Percentiles rank a stretch among this genome's conserved stretches.
These are phyloP conservation scores for Suhomyces kilbournensis DNA, from an alignment of 805 yeast species.

Conservation along the genomic window DNA sequence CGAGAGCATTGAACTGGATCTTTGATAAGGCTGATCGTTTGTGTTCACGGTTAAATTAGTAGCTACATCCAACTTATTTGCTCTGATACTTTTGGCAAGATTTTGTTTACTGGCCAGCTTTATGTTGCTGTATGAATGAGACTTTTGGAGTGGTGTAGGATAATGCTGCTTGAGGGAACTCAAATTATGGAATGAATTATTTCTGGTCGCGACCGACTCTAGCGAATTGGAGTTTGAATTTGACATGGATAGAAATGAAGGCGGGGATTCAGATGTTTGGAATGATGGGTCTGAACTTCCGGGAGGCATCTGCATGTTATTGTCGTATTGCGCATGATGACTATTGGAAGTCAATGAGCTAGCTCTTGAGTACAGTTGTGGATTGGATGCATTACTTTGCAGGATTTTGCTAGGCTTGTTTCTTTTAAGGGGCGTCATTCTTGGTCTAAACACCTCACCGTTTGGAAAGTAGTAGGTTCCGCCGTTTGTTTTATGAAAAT, in stretches of 20 bases:
- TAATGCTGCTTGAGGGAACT: conserved; percentile 3
- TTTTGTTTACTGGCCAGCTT: conserved; percentile 15
- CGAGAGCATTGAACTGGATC: background rate
- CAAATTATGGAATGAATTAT: background rate
- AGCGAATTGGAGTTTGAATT: conserved; percentile 1
- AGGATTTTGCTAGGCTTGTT: conserved; percentile 34
- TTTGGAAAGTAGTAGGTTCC: conserved; percentile 47
- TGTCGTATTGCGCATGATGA: background rate
- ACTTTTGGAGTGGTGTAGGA: conserved; percentile 1
- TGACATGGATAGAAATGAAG: conserved; percentile 1
- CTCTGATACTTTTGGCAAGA: conserved; percentile 21
- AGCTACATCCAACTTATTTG: conserved; percentile 23
- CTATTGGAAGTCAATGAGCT: background rate
- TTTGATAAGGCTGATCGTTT: background rate
- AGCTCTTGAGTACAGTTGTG: conserved; percentile 4
- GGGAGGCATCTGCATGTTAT: background rate
- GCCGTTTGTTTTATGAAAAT: conserved; percentile 11
- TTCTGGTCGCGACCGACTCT: conserved; percentile 2
- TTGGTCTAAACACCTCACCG: conserved; percentile 52
- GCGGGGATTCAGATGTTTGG: background rate
- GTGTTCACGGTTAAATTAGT: conserved; percentile 18
- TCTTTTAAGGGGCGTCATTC: conserved; percentile 39
- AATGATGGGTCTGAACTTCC: background rate
- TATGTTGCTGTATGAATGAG: conserved; percentile 17
- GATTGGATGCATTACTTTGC: conserved; percentile 1